Conservation (phyloP, 2,329 filamentous ascomycete genomes). For the Ophiostoma sp. region DNA sequence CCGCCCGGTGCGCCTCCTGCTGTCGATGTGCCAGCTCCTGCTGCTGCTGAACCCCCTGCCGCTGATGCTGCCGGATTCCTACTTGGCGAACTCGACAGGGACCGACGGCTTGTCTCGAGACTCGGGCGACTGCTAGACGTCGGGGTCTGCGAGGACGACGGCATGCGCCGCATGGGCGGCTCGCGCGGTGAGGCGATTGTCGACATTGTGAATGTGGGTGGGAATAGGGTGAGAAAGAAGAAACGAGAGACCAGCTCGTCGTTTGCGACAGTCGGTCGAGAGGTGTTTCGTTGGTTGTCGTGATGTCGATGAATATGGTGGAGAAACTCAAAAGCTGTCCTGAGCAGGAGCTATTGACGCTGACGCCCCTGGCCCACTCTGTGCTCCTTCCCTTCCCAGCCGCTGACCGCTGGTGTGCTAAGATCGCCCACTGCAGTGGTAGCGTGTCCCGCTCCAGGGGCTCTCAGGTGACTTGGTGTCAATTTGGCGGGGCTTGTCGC, state of each 20-base stretch:
- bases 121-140: slow-evolving; percentile 76
- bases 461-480: slow-evolving; percentile 23
- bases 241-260: slow-evolving; percentile 15
- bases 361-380: not conserved
- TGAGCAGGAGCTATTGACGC: not conserved
- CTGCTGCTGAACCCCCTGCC: slow-evolving; percentile 30
- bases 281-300: not conserved
- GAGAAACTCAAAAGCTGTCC: not conserved
- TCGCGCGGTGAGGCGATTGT: slow-evolving; percentile 66
- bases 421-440: not conserved
- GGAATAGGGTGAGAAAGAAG: too few relatives aligned
- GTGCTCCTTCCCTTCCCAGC: not conserved
- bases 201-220: slow-evolving; percentile 51
- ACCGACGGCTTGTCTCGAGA: slow-evolving; percentile 61
- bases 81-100: slow-evolving; percentile 58
- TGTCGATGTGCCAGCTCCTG: slow-evolving; percentile 29
- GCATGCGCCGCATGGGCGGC: slow-evolving; percentile 57
- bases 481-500: not conserved
- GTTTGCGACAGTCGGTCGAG: not conserved
- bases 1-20: slow-evolving; percentile 32
- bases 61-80: slow-evolving; percentile 37
- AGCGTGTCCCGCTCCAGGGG: not conserved
- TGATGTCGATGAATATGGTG: not conserved
- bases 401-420: not conserved
- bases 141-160: slow-evolving; percentile 55